Percentiles rank a stretch among this genome's conserved stretches.
These are phyloP conservation scores for Colletotrichum sp. DNA, from an alignment of 2,329 filamentous ascomycete genomes.

Conservation along the genomic window DNA sequence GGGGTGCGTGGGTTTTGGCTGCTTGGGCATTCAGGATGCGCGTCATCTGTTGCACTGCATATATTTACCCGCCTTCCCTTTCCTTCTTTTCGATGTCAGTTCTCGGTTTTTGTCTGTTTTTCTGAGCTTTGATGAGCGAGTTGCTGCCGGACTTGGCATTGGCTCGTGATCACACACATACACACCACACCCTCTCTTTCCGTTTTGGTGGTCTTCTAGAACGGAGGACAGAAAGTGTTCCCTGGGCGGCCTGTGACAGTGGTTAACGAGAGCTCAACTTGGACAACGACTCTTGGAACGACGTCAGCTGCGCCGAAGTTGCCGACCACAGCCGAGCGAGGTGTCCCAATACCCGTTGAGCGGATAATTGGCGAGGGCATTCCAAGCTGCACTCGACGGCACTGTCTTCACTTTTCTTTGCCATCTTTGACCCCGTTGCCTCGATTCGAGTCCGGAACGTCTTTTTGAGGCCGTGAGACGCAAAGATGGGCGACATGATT, in stretches of 20 bases:
- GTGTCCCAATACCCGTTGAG: not conserved
- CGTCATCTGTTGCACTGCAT: constrained; percentile 10
- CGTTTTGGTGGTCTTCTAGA: not conserved
- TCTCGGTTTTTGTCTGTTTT: not conserved
- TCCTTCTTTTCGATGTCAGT: not conserved
- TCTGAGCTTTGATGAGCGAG: not conserved
- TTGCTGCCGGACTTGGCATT: not conserved
- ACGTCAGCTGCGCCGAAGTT: not conserved
- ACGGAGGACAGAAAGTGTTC: not conserved
- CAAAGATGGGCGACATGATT: constrained; percentile 16
- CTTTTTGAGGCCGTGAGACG: not conserved
- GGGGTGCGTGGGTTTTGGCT: not conserved
- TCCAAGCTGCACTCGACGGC: not conserved
- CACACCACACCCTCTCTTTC: not conserved
- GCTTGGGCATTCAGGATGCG: not conserved
- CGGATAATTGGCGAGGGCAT: not conserved
- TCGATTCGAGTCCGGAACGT: not conserved
- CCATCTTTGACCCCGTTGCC: not conserved
- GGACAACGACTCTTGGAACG: not conserved
- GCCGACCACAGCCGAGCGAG: not conserved
- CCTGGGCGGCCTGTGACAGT: not conserved
- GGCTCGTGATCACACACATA: not conserved
- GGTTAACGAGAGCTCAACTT: not conserved
- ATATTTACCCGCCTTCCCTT: not conserved
- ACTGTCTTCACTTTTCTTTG: not conserved